Percentiles rank a stretch among this genome's conserved stretches.
Conservation (phyloP, 352 stramenopile genomes). For the Globisporangium lucens region DNA sequence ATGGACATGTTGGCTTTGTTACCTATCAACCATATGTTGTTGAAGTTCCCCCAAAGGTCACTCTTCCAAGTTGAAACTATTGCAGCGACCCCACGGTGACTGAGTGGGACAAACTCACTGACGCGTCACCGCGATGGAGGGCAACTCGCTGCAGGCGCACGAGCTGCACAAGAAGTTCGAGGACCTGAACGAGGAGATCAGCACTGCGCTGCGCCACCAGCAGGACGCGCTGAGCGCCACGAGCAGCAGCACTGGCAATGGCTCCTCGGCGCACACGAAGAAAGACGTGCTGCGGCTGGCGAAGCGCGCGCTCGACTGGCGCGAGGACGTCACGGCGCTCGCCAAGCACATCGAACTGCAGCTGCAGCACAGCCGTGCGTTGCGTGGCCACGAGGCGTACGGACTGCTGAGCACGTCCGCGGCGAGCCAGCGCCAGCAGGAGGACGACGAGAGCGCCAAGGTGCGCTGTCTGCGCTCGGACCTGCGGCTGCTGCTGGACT, state of each 20-base stretch:
- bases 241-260: constrained; percentile 14
- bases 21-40: too few species aligned
- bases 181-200: constrained; percentile 67
- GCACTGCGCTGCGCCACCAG: constrained; percentile 44
- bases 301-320: constrained; percentile 63
- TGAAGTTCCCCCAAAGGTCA: constrained; percentile 1
- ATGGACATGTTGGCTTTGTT: too few species aligned
- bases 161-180: constrained; percentile 77
- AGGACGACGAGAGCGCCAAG: constrained; percentile 50
- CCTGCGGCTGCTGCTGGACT: constrained; percentile 57
- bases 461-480: constrained; percentile 58
- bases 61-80: constrained; percentile 6
- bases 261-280: constrained; percentile 19
- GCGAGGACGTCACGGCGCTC: constrained; percentile 62
- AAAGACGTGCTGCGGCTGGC: constrained; percentile 48
- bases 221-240: constrained; percentile 32
- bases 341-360: constrained; percentile 75
- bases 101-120: not conserved
- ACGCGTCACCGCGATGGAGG: constrained; percentile 31
- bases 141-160: constrained; percentile 41
- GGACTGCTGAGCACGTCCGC: constrained; percentile 40
- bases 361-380: constrained; percentile 59
- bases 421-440: constrained; percentile 34
- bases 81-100: not conserved
- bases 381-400: constrained; percentile 56